These are phyloP conservation scores for Eutrema yunnanense DNA, from an alignment of 345 rosid genomes.

Conservation along the genomic window DNA sequence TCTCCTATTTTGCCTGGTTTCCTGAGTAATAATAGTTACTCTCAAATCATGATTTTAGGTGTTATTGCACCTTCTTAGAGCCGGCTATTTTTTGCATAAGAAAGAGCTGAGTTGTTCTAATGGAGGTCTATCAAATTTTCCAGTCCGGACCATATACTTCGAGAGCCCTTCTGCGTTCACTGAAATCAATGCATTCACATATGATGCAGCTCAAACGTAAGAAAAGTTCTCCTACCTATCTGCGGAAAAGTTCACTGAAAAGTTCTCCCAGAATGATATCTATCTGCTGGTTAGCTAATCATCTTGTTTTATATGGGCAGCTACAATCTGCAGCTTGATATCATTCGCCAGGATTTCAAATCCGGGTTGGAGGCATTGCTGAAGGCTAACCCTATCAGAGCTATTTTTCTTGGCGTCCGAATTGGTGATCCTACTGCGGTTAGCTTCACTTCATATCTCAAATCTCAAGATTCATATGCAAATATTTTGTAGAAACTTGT, in stretches of 20 bases:
- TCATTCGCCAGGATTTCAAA: slow-evolving; percentile 83
- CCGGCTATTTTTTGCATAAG: slow-evolving; percentile 76
- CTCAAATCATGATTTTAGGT: slow-evolving; percentile 51
- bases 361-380: slow-evolving; percentile 87
- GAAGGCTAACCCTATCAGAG: slow-evolving; percentile 75
- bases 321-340: slow-evolving; percentile 74
- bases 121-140: slow-evolving; percentile 56
- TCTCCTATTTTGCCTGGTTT: slow-evolving; percentile 10
- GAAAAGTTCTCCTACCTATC: background rate
- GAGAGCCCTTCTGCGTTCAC: slow-evolving; percentile 82
- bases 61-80: slow-evolving; percentile 87
- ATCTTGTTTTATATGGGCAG: slow-evolving; percentile 38
- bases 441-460: slow-evolving; percentile 26
- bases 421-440: slow-evolving; percentile 99
- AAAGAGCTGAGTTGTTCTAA: slow-evolving; percentile 50
- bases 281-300: slow-evolving; percentile 3
- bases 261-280: background rate
- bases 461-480: slow-evolving; percentile 1
- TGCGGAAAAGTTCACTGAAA: background rate
- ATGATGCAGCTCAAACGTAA: slow-evolving; percentile 74
- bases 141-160: slow-evolving; percentile 86
- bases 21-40: slow-evolving; percentile 11
- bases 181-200: slow-evolving; percentile 86
- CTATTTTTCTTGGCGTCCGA: slow-evolving; percentile 96
- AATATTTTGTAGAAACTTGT: background rate